Base-by-base conservation (phyloP, 2,329 filamentous ascomycete genomes). In the Fonsecaea monophora region DNA sequence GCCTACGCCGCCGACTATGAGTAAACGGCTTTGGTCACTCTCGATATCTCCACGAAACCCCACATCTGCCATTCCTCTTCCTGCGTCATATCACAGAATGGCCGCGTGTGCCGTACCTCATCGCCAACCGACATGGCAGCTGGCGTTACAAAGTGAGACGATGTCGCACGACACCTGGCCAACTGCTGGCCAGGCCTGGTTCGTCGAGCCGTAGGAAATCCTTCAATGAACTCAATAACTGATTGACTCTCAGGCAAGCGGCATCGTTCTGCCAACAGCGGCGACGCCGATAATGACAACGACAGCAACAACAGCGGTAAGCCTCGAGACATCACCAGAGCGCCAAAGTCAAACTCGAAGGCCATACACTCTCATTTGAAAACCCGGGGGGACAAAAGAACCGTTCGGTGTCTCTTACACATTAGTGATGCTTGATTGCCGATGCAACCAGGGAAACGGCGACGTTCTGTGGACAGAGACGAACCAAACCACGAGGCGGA, bases 401-500 rank as follows among this genome's bases (percentile, higher is more conserved):
- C 56, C 56, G 56, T 65, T 15, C n/a, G 63, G 15, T 25, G 40
- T 34, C 45, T 7, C 34, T 45, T 10, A 53, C 13, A 35, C 8
- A 61, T 30, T 61, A 21, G 42, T 32, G 30, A 32, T 5, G 60
- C 45, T 34, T 30, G 34, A 32, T 40, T 60, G 25, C 55, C 55
- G 18, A 65, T 42, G 8, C 48, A 45, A 32, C 58, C 53, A 62
- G 53, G 34, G 15, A 60, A 61, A 61, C 63, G 63, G 48, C 56
- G 21, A 32, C 18, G 18, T 32, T 34, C n/a, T 60, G 63, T 18
- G 40, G 45, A 21, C 37, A 59, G 35, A 63, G 64, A 60, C 60
- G 64, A 63, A 55, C 35, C 64, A 25, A 42, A 54, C 30, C 54
- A 53, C 40, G 18, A 40, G 6, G 57, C 62, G 45, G 63, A 66